These are phyloP conservation scores for Cladosporium colombiae DNA, from an alignment of 2,329 filamentous ascomycete species.

Conservation along the genomic window DNA sequence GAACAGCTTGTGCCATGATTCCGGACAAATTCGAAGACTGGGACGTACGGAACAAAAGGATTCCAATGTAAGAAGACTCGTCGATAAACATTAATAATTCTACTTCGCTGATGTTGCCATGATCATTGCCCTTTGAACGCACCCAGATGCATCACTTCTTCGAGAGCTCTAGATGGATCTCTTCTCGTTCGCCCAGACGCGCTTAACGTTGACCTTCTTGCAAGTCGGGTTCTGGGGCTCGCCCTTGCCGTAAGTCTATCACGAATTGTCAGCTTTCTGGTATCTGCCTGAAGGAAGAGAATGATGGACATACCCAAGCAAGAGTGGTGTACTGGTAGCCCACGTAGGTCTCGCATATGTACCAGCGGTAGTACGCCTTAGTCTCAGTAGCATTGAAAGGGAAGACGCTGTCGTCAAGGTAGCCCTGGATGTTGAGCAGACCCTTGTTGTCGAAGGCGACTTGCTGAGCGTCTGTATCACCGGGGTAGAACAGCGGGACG, in stretches of 20 bases:
- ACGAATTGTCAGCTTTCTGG: neutral
- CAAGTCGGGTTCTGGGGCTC: slow-evolving; percentile 51
- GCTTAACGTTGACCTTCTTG: slow-evolving; percentile 42
- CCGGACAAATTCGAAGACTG: neutral
- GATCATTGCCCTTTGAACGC: neutral
- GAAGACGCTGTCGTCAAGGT: slow-evolving; percentile 42
- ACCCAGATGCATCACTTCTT: neutral
- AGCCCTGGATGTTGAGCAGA: slow-evolving; percentile 43
- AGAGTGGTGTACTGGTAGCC: slow-evolving; percentile 48
- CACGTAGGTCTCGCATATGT: slow-evolving; percentile 44
- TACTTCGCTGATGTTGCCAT: neutral
- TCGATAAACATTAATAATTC: neutral
- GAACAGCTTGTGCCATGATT: neutral
- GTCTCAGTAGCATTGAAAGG: slow-evolving; percentile 34
- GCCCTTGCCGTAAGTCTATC: slow-evolving; percentile 36
- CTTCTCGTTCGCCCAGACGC: slow-evolving; percentile 11
- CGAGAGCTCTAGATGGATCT: neutral
- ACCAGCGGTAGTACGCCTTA: slow-evolving; percentile 46
- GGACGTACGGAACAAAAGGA: neutral
- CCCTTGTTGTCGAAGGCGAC: slow-evolving; percentile 45
- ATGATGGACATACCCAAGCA: slow-evolving; percentile 38
- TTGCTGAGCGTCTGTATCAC: slow-evolving; percentile 25
- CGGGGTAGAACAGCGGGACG: slow-evolving; percentile 43
- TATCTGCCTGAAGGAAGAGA: neutral
- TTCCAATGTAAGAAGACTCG: neutral